Conservation (phyloP, 768 basidiomycete genomes). For the Pisolithus marmoratus region DNA sequence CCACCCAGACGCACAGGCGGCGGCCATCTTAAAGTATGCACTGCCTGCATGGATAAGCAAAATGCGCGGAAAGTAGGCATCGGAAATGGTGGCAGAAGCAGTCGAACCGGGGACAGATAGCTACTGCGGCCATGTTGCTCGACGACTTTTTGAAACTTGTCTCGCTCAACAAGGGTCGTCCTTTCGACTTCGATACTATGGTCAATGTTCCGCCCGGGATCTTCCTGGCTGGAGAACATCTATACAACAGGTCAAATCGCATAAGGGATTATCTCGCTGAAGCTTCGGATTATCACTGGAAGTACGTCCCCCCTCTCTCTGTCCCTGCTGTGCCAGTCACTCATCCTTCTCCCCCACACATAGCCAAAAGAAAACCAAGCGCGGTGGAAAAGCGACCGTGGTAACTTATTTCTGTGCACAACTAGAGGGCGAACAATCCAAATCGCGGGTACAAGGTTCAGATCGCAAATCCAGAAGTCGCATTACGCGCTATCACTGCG, state of each 20-base stretch:
- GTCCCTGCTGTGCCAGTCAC: neutral
- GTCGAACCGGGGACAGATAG: slow-evolving; percentile 30
- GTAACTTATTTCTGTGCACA: slow-evolving; percentile 32
- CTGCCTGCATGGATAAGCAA: slow-evolving; percentile 29
- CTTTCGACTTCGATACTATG: slow-evolving; percentile 32
- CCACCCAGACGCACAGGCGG: slow-evolving; percentile 26
- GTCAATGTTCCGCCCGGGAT: slow-evolving; percentile 28
- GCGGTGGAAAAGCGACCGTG: slow-evolving; percentile 30
- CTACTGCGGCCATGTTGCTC: slow-evolving; percentile 29
- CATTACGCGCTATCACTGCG: slow-evolving; percentile 30
- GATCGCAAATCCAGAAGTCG: slow-evolving; percentile 31
- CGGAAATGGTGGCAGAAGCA: slow-evolving; percentile 22
- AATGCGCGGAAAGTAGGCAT: slow-evolving; percentile 28
- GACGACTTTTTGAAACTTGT: slow-evolving; percentile 30
- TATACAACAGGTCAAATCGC: slow-evolving; percentile 31
- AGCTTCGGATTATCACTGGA: slow-evolving; percentile 32
- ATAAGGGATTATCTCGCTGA: slow-evolving; percentile 30
- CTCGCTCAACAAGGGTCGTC: slow-evolving; percentile 26
- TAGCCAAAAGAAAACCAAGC: slow-evolving; percentile 31
- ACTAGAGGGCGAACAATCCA: slow-evolving; percentile 30
- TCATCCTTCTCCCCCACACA: too few species aligned
- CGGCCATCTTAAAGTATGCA: slow-evolving; percentile 29
- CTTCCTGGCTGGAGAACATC: slow-evolving; percentile 27
- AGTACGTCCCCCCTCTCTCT: slow-evolving; percentile 15
- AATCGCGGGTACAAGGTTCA: slow-evolving; percentile 27